Conservation (phyloP, 441 rosid genomes). For the Isatis lusitanica region DNA sequence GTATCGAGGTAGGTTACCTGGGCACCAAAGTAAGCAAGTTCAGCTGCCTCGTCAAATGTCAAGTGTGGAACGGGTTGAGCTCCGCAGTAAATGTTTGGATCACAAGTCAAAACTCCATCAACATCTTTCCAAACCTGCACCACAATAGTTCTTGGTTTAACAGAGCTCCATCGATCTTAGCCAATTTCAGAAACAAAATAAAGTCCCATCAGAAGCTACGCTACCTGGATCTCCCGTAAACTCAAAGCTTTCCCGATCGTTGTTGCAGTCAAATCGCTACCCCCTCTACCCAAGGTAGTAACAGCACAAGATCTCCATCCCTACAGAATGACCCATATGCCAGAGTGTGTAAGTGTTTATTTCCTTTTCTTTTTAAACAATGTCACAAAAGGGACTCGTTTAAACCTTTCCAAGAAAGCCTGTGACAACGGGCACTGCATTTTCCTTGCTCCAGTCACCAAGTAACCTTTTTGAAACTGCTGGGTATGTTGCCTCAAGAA, state of each 20-base stretch:
- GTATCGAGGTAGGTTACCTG: background rate
- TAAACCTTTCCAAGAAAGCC: slow-evolving; percentile 14
- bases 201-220: background rate
- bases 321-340: background rate
- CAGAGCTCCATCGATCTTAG: background rate
- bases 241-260: slow-evolving; percentile 7
- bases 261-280: slow-evolving; percentile 11
- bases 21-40: slow-evolving; percentile 5
- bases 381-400: background rate
- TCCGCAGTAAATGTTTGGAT: slow-evolving; percentile 6
- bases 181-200: background rate
- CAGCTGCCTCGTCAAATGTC: slow-evolving; percentile 12
- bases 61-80: slow-evolving; percentile 11
- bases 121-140: slow-evolving; percentile 16
- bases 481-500: slow-evolving; percentile 9
- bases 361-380: background rate
- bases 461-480: slow-evolving; percentile 13
- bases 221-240: slow-evolving; percentile 7
- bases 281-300: slow-evolving; percentile 8
- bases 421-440: slow-evolving; percentile 1
- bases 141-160: background rate
- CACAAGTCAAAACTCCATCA: slow-evolving; percentile 11
- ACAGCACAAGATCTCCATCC: slow-evolving; percentile 9
- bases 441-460: slow-evolving; percentile 4
- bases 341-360: background rate